Conservation (phyloP, 2,329 filamentous ascomycete genomes). For the Paramyrothecium sp. region DNA sequence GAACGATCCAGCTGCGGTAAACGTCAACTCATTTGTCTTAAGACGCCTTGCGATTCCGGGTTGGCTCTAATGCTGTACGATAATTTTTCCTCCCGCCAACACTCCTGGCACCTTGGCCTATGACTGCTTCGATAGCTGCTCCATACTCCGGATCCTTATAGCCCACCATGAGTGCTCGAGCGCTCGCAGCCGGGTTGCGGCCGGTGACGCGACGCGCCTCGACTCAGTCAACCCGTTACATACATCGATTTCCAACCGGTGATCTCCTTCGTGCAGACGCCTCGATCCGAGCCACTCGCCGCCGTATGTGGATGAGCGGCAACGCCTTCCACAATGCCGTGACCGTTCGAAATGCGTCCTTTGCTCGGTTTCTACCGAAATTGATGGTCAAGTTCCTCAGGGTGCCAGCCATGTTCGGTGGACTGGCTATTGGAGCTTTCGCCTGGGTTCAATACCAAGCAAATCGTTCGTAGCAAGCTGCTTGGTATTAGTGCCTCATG, state of each 20-base stretch:
- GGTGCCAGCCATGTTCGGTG: constrained; percentile 88
- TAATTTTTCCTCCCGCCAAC: constrained; percentile 3
- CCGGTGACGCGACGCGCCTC: constrained; percentile 63
- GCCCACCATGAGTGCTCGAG: constrained; percentile 31
- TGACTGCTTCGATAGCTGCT: constrained; percentile 3
- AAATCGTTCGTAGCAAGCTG: constrained; percentile 59
- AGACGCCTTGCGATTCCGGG: neutral
- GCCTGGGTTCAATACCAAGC: constrained; percentile 98
- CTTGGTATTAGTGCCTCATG: neutral
- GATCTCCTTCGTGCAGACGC: constrained; percentile 68
- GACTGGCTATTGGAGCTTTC: constrained; percentile 79
- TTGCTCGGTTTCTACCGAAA: constrained; percentile 71
- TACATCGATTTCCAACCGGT: constrained; percentile 66
- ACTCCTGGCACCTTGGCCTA: constrained; percentile 10
- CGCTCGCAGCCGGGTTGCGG: constrained; percentile 68
- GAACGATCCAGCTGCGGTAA: neutral
- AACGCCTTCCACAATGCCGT: constrained; percentile 83
- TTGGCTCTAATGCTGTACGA: neutral
- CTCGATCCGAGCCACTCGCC: constrained; percentile 57
- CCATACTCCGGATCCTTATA: constrained; percentile 11
- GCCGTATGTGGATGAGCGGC: constrained; percentile 73
- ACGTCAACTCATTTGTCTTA: neutral
- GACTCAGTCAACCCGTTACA: constrained; percentile 56
- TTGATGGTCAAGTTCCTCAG: constrained; percentile 86
- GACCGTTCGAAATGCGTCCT: constrained; percentile 61